These are phyloP conservation scores for Sporothrix curviconia DNA, from an alignment of 2,329 filamentous ascomycete genomes.

Conservation along the genomic window DNA sequence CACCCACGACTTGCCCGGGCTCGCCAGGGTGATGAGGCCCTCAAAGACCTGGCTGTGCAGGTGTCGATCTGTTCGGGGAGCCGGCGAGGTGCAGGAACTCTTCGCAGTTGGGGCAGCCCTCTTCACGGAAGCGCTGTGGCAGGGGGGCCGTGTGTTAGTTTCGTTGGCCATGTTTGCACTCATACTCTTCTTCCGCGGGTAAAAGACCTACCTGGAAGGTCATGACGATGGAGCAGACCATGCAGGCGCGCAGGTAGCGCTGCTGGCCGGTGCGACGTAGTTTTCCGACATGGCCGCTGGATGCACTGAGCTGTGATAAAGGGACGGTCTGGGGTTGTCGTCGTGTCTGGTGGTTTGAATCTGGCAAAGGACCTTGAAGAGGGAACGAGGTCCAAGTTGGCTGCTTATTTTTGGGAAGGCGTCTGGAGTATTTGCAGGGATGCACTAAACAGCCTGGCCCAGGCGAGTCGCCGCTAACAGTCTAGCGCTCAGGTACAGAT, in stretches of 20 bases:
- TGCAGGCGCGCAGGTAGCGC: slow-evolving; percentile 89
- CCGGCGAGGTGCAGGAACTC: slow-evolving; percentile 77
- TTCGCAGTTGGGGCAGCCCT: slow-evolving; percentile 96
- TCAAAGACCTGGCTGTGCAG: slow-evolving; percentile 97
- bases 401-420: background rate
- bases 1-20: slow-evolving; percentile 84
- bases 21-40: slow-evolving; percentile 76
- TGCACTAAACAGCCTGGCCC: background rate
- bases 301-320: background rate
- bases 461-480: slow-evolving; percentile 2
- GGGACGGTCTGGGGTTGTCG: background rate
- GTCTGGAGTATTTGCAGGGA: background rate
- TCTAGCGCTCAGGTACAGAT: background rate
- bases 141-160: too few relatives aligned
- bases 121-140: slow-evolving; percentile 77
- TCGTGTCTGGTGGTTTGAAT: background rate
- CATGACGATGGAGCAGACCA: slow-evolving; percentile 96
- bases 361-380: background rate
- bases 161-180: too few relatives aligned
- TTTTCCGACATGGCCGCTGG: slow-evolving; percentile 41
- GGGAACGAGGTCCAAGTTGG: background rate
- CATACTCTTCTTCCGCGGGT: background rate
- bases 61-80: slow-evolving; percentile 77
- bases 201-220: slow-evolving; percentile 57
- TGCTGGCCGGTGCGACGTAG: slow-evolving; percentile 70